Base-by-base conservation (phyloP, 2,329 filamentous ascomycete species). In the Trichoderma brevicompactum region DNA sequence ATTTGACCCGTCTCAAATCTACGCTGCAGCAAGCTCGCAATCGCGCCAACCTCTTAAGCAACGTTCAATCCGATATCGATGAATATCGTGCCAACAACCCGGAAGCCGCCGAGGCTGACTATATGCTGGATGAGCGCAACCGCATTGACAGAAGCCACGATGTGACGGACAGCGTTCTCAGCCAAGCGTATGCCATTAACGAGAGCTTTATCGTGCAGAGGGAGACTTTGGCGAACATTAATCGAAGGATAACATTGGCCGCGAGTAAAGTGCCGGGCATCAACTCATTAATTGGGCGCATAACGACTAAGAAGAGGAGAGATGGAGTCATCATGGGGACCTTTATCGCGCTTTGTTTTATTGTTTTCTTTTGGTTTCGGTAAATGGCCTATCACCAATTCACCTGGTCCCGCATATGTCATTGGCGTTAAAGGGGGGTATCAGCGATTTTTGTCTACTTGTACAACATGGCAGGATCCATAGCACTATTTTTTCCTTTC, bases 101-200 rank as follows among this genome's bases (percentile, higher is more conserved):
- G 8, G 91, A 87, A 71, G 88, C 88, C 2, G 91, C 89, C 63
- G 95, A 98, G 80, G 92, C 92, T 53, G 94, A 99, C 67, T 99
- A 98, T 81, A 97, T 99, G 94, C 85, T 99, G 34, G 90, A 92
- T 72, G 95, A 99, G 83, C 86, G 95, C 59, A 82, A 83, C 68
- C 87, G 91, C 69, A 87, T 99, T 74, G 95, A 99, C 75, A 90
- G 92, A 75, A 96, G 92, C 73, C 91, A 98, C 78, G 90, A 87
- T 71, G 89, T 96, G 82, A 90, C 92, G 54, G 95, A 99, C 77
- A 91, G 87, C 68, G 93, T 99, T 40, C 83, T 99, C 66, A 94
- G 90, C 75, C 95, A 98, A 81, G 95, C 95, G 7, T 99, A 99
- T 79, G 94, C 94, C 10, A 92, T 98, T 61, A 96, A 97, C 75